Base-by-base conservation (phyloP, 306 rosid genomes). In the Rubus idaeus region DNA sequence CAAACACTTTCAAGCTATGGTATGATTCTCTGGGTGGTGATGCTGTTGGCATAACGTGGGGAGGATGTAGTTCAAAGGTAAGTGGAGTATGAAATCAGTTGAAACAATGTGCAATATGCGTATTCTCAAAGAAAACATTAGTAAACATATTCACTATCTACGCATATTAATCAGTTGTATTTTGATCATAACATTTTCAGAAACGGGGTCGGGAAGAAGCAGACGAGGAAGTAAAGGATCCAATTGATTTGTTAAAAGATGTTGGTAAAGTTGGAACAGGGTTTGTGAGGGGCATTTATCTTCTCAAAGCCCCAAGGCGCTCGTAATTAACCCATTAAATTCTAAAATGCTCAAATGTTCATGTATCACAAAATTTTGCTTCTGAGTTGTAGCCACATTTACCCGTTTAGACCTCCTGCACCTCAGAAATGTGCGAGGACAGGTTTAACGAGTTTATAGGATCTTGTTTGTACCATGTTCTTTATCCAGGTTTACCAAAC, bases 1-100 rank as follows among this genome's bases (percentile, higher is more conserved):
- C 92, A 18, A 46, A 85, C 81, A 73, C 82, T 42, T 88, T 92
- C 88, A 87, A 86, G 85, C 41, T 92, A 64, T 95, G 99, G 99
- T 89, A 90, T 70, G 99, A 95, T 90, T 88, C 88, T 82, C 81
- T 95, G 73, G 99, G 97, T 75, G 99, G 99, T 16, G 99, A 95
- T 71, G 93, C 89, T 37, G 82, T 95, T 71, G 99, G 99, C 81
- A 79, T 95, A 75, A 95, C 97, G 17, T 95, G 99, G 99, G 78
- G 83, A 18, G 74, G 81, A 23, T 16, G 8, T 77, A 42, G 83
- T 80, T 85, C 96, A 23, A 92, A 92, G 99, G 99, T 95, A 62
- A 35, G 42, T 61, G 9, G 42, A 61, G 12, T 30, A 16, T 30
- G 8, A n/a, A 57, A 30, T 57, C 13, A 57, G 37, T 57, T 57